Conservation (phyloP, 352 stramenopile genomes). For the Elongisporangium undulatum region DNA sequence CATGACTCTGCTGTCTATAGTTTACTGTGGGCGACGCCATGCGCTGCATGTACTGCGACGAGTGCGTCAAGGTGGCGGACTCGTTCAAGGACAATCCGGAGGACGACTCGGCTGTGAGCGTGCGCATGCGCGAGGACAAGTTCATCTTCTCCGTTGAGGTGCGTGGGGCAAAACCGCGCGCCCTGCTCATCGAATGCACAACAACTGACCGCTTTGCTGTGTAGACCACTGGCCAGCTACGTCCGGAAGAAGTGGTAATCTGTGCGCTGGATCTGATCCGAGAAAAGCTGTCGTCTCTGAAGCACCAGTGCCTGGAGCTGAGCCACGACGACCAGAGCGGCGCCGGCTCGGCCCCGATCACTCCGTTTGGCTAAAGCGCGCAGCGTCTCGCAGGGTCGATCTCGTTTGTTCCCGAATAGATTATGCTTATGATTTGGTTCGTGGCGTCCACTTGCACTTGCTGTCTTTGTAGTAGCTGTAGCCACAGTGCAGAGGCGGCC, state of each 20-base stretch:
- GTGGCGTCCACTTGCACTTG: too few species aligned
- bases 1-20: slow-evolving; percentile 13
- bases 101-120: slow-evolving; percentile 91
- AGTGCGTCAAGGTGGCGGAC: slow-evolving; percentile 91
- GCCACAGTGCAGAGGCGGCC: too few species aligned
- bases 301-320: slow-evolving; percentile 83
- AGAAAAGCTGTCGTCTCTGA: slow-evolving; percentile 82
- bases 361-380: slow-evolving; percentile 70
- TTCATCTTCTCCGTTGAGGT: slow-evolving; percentile 97
- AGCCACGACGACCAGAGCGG: slow-evolving; percentile 70
- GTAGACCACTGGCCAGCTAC: slow-evolving; percentile 80
- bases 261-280: slow-evolving; percentile 83
- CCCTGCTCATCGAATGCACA: neutral
- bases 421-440: slow-evolving; percentile 10
- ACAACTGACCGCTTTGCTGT: neutral
- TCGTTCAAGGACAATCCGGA: slow-evolving; percentile 94
- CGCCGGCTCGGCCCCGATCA: slow-evolving; percentile 51
- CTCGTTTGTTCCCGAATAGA: slow-evolving; percentile 10
- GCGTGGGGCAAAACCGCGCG: slow-evolving; percentile 3
- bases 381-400: neutral
- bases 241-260: slow-evolving; percentile 84
- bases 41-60: slow-evolving; percentile 94
- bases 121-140: slow-evolving; percentile 88
- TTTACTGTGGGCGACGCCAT: slow-evolving; percentile 63
- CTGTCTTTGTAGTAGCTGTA: too few species aligned